A percentile compares a stretch with the other conserved stretches of the same genome.
Evolutionary conservation across 1,284 basidiomycete genomes (phyloP).

Genomic region (Volvariella surrecta): DNA sequence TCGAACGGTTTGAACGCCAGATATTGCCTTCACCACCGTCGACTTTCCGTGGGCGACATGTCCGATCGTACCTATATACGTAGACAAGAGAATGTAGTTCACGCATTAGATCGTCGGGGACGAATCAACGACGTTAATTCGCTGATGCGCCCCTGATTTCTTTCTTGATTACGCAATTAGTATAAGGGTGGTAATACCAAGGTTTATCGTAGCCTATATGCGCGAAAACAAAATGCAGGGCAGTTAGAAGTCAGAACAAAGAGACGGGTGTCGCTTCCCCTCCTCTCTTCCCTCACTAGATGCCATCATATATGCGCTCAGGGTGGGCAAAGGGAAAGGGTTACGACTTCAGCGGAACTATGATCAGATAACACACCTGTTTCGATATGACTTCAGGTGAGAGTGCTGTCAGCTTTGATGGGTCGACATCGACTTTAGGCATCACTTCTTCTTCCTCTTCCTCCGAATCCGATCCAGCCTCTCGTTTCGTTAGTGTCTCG

Average conservation of each 20-base stretch:
- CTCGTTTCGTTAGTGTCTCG: constrained; percentile 53
- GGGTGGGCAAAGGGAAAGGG: too few relatives aligned
- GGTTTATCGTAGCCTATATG: constrained; percentile 73
- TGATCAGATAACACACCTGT: constrained; percentile 59
- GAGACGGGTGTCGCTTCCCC: too few relatives aligned
- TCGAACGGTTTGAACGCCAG: constrained; percentile 97
- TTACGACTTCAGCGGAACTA: background rate
- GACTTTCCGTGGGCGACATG: constrained; percentile 99
- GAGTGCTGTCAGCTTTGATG: constrained; percentile 79
- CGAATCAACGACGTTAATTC: constrained; percentile 7
- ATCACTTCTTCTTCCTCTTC: constrained; percentile 43
- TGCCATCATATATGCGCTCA: too few relatives aligned
- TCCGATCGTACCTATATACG: constrained; percentile 75
- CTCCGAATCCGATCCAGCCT: constrained; percentile 59
- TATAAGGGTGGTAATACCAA: constrained; percentile 48
- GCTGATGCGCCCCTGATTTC: background rate
- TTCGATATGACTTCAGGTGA: constrained; percentile 96
- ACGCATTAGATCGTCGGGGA: background rate
- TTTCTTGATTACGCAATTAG: too few relatives aligned
- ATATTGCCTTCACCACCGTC: constrained; percentile 98
- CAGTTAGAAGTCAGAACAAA: background rate
- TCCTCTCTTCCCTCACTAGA: too few relatives aligned
- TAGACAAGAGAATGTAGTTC: background rate
- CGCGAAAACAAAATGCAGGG: background rate
- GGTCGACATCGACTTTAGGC: constrained; percentile 65